Base-by-base conservation (phyloP, 345 rosid species). In the Sonneratia alba region DNA sequence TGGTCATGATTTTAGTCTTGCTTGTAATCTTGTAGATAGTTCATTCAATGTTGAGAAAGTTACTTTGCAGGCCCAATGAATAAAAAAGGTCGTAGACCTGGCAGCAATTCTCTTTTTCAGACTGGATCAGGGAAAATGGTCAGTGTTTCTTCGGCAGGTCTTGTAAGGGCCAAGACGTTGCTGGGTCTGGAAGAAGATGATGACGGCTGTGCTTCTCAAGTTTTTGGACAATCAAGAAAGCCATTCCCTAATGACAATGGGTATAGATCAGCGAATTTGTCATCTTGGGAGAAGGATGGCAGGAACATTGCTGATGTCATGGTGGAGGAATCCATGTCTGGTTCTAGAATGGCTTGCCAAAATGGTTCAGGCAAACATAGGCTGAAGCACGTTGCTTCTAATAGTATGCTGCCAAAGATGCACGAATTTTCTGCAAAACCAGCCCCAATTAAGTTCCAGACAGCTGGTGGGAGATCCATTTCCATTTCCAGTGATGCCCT, bases 401-500 rank as follows among this genome's bases (percentile, higher is more conserved):
- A 76, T 51, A 27, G 55, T 43, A 65, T 75, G 76, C 79, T 71
- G 55, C 48, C 79, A 21, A 82, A 85, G 57, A 42, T 75, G 56
- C 69, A 67, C 42, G 74, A 66, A 81, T 72, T 83, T 61, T 75
- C 76, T 71, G 65, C 82, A 16, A 85, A 76, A 76, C 83, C 81
- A 15, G 84, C 93, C 76, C 84, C 87, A 56, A 79, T 89, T 72
- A 90, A 83, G 81, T 90, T 95, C 81, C 93, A 85, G 36, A 89
- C 99, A 66, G 99, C 96, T 48, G 89, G 93, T 72, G 97, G 98
- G 36, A 89, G 85, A 85, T 86, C 96, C 66, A 78, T 95, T 74
- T 89, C 92, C 18, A 90, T 95, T 77, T 95, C 98, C n/a, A 83
- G 75, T 77, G 91, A 87, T 76, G 97, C 98, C 70, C 74, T 95